Conservation (phyloP, 1,139 yeast genomes). For the Taphrina communis region DNA sequence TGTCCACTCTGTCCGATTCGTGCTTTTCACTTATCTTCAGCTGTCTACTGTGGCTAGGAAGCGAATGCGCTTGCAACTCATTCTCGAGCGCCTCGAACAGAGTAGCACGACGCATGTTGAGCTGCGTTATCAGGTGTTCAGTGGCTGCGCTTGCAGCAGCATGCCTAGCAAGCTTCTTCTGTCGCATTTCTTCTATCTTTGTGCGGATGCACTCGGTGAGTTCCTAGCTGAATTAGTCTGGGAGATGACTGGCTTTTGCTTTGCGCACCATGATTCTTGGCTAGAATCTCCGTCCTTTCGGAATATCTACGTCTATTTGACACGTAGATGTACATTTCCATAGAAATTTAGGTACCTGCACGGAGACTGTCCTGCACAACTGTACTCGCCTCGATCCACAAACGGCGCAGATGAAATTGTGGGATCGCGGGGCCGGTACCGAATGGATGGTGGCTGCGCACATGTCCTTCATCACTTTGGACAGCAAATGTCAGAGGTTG, state of each 20-base stretch:
- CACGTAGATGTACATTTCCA: too few species aligned
- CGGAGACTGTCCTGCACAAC: too few species aligned
- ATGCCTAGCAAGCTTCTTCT: conserved; percentile 24
- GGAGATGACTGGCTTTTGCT: too few species aligned
- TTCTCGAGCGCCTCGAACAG: conserved; percentile 18
- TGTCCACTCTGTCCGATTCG: neutral
- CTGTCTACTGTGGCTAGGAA: neutral
- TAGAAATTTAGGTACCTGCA: too few species aligned
- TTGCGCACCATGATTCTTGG: neutral
- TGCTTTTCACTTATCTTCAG: neutral
- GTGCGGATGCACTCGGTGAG: conserved; percentile 28
- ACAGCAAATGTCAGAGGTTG: too few species aligned
- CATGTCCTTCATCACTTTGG: too few species aligned
- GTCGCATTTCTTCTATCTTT: conserved; percentile 23
- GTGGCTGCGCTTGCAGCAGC: neutral
- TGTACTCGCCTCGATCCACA: too few species aligned
- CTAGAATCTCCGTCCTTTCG: too few species aligned
- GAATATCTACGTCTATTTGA: too few species aligned
- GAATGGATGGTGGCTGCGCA: too few species aligned
- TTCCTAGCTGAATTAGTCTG: conserved; percentile 9
- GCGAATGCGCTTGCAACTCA: neutral
- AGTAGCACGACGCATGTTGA: neutral
- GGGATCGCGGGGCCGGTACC: too few species aligned
- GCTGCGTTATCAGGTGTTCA: conserved; percentile 7
- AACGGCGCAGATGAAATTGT: too few species aligned